A percentile compares a stretch with the other conserved stretches of the same genome.
Conservation (phyloP, 805 yeast species). For the Ogataea ganodermae region DNA sequence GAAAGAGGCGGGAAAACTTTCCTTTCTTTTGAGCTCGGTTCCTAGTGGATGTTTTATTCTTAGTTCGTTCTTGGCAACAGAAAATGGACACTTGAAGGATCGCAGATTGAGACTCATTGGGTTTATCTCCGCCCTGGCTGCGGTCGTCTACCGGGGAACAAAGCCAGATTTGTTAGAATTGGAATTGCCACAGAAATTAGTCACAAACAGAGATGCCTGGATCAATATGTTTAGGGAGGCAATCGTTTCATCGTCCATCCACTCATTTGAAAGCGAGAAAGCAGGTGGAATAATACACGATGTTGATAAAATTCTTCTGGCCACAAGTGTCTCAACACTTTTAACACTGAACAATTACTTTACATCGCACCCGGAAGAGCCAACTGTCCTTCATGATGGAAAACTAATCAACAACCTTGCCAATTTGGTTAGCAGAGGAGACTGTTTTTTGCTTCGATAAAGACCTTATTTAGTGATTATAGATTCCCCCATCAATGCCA, state of each 20-base stretch:
- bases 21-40: conserved; percentile 6
- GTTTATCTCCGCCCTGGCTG: conserved; percentile 1
- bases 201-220: conserved; percentile 9
- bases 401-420: conserved; percentile 2
- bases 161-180: neutral
- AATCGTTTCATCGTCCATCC: conserved; percentile 1
- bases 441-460: conserved; percentile 2
- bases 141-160: neutral
- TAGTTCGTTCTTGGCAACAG: neutral
- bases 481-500: conserved; percentile 13
- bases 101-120: conserved; percentile 3
- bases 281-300: neutral
- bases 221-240: conserved; percentile 9
- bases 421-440: conserved; percentile 2
- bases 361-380: neutral
- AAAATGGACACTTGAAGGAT: neutral
- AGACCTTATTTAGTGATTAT: neutral
- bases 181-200: neutral
- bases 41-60: conserved; percentile 5
- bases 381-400: conserved; percentile 3
- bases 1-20: conserved; percentile 7
- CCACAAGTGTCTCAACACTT: neutral
- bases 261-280: neutral
- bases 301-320: conserved; percentile 4
- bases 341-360: conserved; percentile 3